Evolutionary conservation across 2,329 filamentous ascomycete species (phyloP), one percentile per base, ranked within the genome.

Genomic region (Hymenoscyphus albidus): DNA sequence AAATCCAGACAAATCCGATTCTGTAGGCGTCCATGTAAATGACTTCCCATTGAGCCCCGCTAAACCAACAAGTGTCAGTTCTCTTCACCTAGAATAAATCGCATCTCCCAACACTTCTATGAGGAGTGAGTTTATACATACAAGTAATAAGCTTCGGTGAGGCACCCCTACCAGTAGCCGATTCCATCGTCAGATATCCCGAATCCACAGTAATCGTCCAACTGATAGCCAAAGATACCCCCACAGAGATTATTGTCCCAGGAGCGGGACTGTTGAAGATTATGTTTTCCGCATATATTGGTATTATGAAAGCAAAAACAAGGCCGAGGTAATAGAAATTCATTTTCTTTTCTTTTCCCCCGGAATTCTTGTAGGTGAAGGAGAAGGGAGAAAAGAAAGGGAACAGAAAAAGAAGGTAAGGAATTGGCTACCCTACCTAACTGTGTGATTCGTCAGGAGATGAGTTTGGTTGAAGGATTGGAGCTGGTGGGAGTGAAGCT

Each of bases 161-260:
- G n/a, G 18, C 42, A 48, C 42, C 18, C 7, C n/a, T 51, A 51
- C 10, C 5, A 27, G n/a, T 22, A 22, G n/a, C n/a, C n/a, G 44
- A 51, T 48, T 48, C 58, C 40, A 60, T 9, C 2, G 27, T 44
- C 39, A 60, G 31, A 12, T 48, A 13, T 2, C 58, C 58, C 3
- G 58, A 35, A 32, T 60, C 40, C 2, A 60, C 58, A 7, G 58
- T 60, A 60, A 60, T 60, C 39, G 22, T 16, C 58, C 58, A 60
- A n/a, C 42, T 42, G n/a, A 60, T 10, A 44, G 13, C n/a, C 27
- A 51, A 31, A 32, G 39, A 5, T 9, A 3, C 7, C n/a, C 58
- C 58, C n/a, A 32, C 39, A 32, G 38, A 31, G 7, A 60, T 12
- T 13, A 14, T 51, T 2, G 42, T 48, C 40, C 39, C 58, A 13